phyloP scores from a whole-genome alignment of 179 eudicot genomes.

The Sideroxylon spinosum region DNA sequence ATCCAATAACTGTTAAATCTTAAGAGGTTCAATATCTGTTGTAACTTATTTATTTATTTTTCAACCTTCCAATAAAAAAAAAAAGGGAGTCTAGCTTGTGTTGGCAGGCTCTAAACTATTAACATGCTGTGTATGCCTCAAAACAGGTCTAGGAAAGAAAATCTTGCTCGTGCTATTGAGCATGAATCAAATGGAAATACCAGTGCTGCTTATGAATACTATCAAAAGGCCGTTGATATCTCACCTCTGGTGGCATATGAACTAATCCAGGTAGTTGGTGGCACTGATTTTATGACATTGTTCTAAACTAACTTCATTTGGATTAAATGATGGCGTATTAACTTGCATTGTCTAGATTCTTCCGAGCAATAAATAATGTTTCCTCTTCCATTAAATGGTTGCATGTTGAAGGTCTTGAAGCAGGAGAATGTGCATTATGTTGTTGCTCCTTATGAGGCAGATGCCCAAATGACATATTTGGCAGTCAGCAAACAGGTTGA shows the following conservation, averaged over 20 bases:
- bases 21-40: background rate
- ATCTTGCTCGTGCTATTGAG: slow-evolving; percentile 80
- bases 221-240: slow-evolving; percentile 90
- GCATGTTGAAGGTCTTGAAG: slow-evolving; percentile 60
- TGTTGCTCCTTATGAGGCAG: slow-evolving; percentile 99
- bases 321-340: background rate
- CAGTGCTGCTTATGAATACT: slow-evolving; percentile 84
- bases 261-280: slow-evolving; percentile 65
- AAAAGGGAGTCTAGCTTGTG: too few relatives aligned
- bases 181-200: slow-evolving; percentile 87
- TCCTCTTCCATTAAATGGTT: slow-evolving; percentile 12
- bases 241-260: slow-evolving; percentile 82
- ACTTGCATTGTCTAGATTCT: background rate
- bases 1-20: background rate
- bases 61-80: too few relatives aligned
- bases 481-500: slow-evolving; percentile 78
- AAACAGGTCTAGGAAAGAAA: slow-evolving; percentile 86
- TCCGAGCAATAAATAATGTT: background rate
- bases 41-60: background rate
- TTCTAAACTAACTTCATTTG: background rate
- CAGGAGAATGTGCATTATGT: slow-evolving; percentile 62
- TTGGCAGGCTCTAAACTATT: slow-evolving; percentile 3
- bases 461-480: slow-evolving; percentile 94
- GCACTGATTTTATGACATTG: background rate
- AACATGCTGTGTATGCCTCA: background rate